Evolutionary conservation across 129 eudicot genomes (phyloP), one percentile per base, ranked within the genome.

Genomic region (Lactuca saligna): DNA sequence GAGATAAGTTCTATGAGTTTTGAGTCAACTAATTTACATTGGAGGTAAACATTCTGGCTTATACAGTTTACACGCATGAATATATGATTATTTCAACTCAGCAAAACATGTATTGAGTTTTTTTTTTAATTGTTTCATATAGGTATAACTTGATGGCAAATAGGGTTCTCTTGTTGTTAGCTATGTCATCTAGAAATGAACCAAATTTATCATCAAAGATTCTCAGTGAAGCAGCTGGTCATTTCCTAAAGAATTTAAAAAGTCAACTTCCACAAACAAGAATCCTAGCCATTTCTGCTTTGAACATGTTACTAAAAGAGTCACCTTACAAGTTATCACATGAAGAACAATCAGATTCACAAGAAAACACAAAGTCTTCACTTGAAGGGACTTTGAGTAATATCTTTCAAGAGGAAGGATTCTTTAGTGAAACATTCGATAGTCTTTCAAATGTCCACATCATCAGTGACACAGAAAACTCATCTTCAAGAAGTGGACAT

Each of bases 211-310:
- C 99, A 32, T 29, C 88, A 57, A 81, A 80, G 61, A 81, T 85
- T 75, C 74, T 87, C 39, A 87, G 75, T 70, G 95, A 89, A 83
- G 80, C 91, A 12, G 90, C 99, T 53, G 99, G 99, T 67, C 99
- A 93, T 64, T 93, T 93, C 58, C 69, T 93, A 56, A 89, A 82
- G 89, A 93, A 81, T 81, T 78, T 93, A 59, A 93, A 79, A 80
- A 93, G 95, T 67, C 93, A 89, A 80, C 97, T 93, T 69, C 99
- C 99, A 57, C 99, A 93, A 82, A 89, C 99, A n/a, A 87, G 97
- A 71, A 93, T 93, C 32, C 87, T 93, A 41, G 95, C 99, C 17
- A 93, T 93, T 72, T 93, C 99, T 12, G 99, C 99, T 70, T 86
- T 93, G 41, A 93, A 93, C 67, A 84, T 84, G 32, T 76, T 93